Evolutionary conservation across 2,329 filamentous ascomycete species (phyloP), one percentile per base, ranked within the genome.

Genomic region (Epichloe coenophiala): DNA sequence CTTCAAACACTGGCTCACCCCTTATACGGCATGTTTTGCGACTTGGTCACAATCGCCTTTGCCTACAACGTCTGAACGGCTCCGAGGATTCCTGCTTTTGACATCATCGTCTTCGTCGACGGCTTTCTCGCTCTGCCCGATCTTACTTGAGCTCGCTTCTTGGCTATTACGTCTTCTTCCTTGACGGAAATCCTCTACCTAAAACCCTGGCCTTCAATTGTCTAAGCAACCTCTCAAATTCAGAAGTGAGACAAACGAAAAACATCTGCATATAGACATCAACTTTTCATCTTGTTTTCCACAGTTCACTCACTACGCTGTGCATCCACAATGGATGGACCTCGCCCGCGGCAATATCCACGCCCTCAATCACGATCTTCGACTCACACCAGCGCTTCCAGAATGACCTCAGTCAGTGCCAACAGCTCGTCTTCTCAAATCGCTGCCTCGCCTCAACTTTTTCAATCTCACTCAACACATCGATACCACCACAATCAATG

Each of bases 321-420:
- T 31, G 19, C 55, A 55, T 5, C 42, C 21, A 38, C 45, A 27
- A 69, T 69, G 66, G 66, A 68, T 13, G 49, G 53, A 17, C 48
- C 60, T 37, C 55, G 59, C n/a, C 59, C 61, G 23, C 59, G 57
- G 51, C 58, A 61, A 48, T 61, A 68, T 54, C 63, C 68, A 54
- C 73, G 72, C 52, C 67, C 68, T 9, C 62, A 69, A 35, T 77
- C 74, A 13, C 68, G 71, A 53, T 69, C 72, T 19, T 76, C 71
- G 52, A 70, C 61, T 47, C 67, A 67, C 53, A 71, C 66, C 19
- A 67, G 63, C 53, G 68, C 69, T 57, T 68, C 69, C 11, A 67
- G 70, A 11, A 56, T 57, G 46, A 68, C 70, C 2, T 62, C 68
- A 19, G 65, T 69, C 27, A 72, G 70, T 53, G 62, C 68, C 48